These are phyloP conservation scores for Rhodotorula sp. DNA, from an alignment of 1,284 basidiomycete genomes.

Conservation along the genomic window DNA sequence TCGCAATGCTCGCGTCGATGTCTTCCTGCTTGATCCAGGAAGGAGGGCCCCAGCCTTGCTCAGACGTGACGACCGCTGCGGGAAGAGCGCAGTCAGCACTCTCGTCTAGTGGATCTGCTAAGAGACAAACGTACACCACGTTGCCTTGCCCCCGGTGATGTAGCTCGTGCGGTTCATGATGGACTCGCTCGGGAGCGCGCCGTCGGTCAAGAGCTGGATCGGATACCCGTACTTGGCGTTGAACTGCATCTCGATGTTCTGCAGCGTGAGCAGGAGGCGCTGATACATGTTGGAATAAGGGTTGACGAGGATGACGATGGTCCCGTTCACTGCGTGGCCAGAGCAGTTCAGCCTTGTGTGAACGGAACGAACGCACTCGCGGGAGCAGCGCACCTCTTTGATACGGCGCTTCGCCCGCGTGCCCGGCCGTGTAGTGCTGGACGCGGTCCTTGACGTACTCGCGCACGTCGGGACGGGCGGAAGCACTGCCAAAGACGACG, in stretches of 20 bases:
- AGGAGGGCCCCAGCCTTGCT: slow-evolving; percentile 18
- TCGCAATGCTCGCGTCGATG: background rate
- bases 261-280: slow-evolving; percentile 6
- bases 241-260: slow-evolving; percentile 19
- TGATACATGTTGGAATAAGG: slow-evolving; percentile 12
- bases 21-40: background rate
- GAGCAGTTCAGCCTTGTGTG: background rate
- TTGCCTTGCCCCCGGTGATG: slow-evolving; percentile 11
- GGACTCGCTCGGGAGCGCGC: slow-evolving; percentile 8
- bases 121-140: slow-evolving; percentile 4
- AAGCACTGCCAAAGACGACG: background rate
- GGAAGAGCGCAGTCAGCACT: accelerated
- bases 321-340: slow-evolving; percentile 5
- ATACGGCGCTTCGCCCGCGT: background rate
- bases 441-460: background rate
- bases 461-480: background rate
- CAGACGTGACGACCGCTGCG: slow-evolving; percentile 13
- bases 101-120: no score
- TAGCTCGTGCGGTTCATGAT: slow-evolving; percentile 1
- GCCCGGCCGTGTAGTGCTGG: background rate
- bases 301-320: slow-evolving; percentile 21
- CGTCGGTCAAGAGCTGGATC: slow-evolving; percentile 22
- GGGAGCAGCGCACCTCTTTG: background rate
- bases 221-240: slow-evolving; percentile 18
- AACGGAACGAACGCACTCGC: background rate